Evolutionary conservation across 768 basidiomycete genomes (phyloP).

Genomic region (Pulveroboletus sp.): DNA sequence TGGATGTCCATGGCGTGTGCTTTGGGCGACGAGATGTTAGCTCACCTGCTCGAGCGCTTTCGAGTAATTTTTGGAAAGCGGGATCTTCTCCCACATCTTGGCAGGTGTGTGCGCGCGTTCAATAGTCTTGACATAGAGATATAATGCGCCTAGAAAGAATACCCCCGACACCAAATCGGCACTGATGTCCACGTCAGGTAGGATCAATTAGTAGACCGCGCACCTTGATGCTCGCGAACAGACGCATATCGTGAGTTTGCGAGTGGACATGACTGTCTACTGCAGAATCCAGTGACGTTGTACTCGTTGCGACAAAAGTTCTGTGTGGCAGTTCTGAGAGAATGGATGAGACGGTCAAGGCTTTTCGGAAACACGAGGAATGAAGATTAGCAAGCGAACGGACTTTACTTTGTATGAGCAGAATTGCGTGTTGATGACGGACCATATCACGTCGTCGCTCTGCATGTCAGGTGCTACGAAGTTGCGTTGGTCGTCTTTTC

Average conservation of each 20-base stretch:
- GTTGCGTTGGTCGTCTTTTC: background rate
- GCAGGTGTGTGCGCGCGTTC: slow-evolving; percentile 96
- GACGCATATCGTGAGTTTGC: slow-evolving; percentile 98
- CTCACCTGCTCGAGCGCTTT: slow-evolving; percentile 92
- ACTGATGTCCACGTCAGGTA: background rate
- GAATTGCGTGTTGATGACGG: slow-evolving; percentile 88
- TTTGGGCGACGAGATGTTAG: background rate
- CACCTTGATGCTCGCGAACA: slow-evolving; percentile 94
- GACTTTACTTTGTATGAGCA: slow-evolving; percentile 99
- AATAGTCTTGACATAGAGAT: slow-evolving; percentile 95
- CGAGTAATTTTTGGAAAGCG: slow-evolving; percentile 88
- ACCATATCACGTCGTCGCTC: slow-evolving; percentile 99
- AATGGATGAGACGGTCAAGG: background rate
- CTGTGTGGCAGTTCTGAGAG: slow-evolving; percentile 79
- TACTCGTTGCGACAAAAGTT: slow-evolving; percentile 99
- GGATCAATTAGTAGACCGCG: slow-evolving; percentile 3
- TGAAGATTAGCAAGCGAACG: slow-evolving; percentile 28
- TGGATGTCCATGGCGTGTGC: background rate
- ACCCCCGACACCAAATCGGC: background rate
- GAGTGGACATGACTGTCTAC: slow-evolving; percentile 92
- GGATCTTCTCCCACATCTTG: slow-evolving; percentile 96
- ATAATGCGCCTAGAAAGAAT: slow-evolving; percentile 59
- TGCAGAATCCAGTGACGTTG: slow-evolving; percentile 96
- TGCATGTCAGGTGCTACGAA: slow-evolving; percentile 50
- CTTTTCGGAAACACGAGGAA: background rate